A percentile compares a stretch with the other conserved stretches of the same genome.
Conservation (phyloP, 305 asterid genomes). For the Striga hermonthica region DNA sequence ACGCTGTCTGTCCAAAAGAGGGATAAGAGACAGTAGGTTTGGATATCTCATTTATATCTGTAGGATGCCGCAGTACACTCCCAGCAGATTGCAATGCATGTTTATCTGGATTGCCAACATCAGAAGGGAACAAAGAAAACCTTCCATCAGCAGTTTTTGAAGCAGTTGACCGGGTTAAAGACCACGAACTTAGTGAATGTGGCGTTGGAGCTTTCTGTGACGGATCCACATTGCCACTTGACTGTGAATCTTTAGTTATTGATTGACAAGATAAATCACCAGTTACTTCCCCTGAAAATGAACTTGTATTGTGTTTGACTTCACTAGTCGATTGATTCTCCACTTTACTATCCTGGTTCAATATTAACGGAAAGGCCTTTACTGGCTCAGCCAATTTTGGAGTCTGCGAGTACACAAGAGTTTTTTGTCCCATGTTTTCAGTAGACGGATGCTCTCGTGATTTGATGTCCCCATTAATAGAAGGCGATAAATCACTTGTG, state of each 20-base stretch:
- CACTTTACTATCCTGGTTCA: conserved; percentile 31
- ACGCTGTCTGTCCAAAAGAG: conserved; percentile 41
- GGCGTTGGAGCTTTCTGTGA: conserved; percentile 35
- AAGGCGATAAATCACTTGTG: conserved; percentile 28
- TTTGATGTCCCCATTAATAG: conserved; percentile 33
- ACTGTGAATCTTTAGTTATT: conserved; percentile 34
- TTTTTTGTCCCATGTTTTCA: conserved; percentile 31
- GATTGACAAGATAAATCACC: conserved; percentile 43
- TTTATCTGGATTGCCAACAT: conserved; percentile 32
- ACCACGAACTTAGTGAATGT: conserved; percentile 37
- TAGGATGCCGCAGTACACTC: conserved; percentile 36
- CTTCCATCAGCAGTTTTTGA: conserved; percentile 35
- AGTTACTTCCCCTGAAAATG: conserved; percentile 36
- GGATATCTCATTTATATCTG: conserved; percentile 42
- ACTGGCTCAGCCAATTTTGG: conserved; percentile 36
- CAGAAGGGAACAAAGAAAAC: conserved; percentile 25
- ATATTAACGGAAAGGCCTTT: conserved; percentile 28
- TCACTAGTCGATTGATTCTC: conserved; percentile 38
- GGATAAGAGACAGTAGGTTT: conserved; percentile 35
- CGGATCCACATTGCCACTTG: conserved; percentile 37
- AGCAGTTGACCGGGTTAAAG: conserved; percentile 37
- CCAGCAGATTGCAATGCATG: conserved; percentile 38
- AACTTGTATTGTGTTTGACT: conserved; percentile 39
- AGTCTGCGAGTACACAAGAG: conserved; percentile 33
- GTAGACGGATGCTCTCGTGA: conserved; percentile 32